Percentiles rank a stretch among this genome's conserved stretches.
These are phyloP conservation scores for Cryptosporidium sp. DNA, from an alignment of 169 alveolate species.

Conservation along the genomic window DNA sequence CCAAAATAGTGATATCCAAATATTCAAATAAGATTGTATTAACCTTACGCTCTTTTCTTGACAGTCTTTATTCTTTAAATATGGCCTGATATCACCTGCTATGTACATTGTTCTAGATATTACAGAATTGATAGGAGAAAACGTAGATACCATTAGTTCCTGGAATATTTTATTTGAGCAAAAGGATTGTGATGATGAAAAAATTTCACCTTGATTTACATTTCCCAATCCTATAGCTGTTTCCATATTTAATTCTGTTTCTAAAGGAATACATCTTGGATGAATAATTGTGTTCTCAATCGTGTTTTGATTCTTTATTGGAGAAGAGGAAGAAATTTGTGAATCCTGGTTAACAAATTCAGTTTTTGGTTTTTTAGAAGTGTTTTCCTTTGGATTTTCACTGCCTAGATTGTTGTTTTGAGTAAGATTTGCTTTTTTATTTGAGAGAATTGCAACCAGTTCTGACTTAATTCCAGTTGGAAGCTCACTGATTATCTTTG, in stretches of 20 bases:
- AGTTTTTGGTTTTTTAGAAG: not conserved
- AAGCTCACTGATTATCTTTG: slow-evolving; percentile 39
- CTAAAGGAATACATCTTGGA: not conserved
- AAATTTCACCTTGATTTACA: not conserved
- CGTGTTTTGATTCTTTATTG: not conserved
- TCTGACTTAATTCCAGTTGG: slow-evolving; percentile 53
- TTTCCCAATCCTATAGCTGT: not conserved
- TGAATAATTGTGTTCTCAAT: not conserved
- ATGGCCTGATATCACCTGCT: slow-evolving; percentile 58
- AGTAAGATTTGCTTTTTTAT: not conserved
- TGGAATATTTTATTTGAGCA: slow-evolving; percentile 6
- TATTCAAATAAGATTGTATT: slow-evolving; percentile 52
- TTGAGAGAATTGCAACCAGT: slow-evolving; percentile 59
- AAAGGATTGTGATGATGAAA: not conserved
- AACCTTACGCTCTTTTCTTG: slow-evolving; percentile 44
- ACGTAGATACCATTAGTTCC: slow-evolving; percentile 59
- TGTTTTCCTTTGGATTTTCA: slow-evolving; percentile 4
- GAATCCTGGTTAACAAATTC: not conserved
- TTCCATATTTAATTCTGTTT: not conserved
- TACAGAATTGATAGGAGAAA: slow-evolving; percentile 40
- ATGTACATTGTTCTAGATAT: slow-evolving; percentile 68
- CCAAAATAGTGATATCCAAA: slow-evolving; percentile 67
- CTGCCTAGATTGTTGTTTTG: not conserved
- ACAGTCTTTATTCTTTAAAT: slow-evolving; percentile 19
- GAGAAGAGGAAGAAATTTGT: slow-evolving; percentile 2